These are phyloP conservation scores for Magnusiomyces magnusii DNA, from an alignment of 1,139 yeast species.

Conservation along the genomic window DNA sequence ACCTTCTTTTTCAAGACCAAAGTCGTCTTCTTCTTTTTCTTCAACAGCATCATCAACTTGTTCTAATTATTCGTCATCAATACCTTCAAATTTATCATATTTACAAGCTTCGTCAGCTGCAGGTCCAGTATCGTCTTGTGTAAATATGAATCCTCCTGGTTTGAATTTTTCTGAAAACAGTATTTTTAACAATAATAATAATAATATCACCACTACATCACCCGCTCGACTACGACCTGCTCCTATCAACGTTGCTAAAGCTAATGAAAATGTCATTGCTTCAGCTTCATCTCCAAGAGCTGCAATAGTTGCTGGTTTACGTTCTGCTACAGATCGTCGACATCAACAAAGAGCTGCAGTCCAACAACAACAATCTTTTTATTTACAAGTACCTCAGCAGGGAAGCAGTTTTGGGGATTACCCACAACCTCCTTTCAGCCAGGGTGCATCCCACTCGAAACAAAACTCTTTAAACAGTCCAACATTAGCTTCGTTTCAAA, in stretches of 20 bases:
- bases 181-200: not conserved
- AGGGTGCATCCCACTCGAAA: not conserved
- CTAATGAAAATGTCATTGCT: not conserved
- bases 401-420: not conserved
- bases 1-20: not conserved
- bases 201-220: not conserved
- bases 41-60: not conserved
- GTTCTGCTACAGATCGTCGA: conserved; percentile 32
- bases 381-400: conserved; percentile 14
- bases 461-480: not conserved
- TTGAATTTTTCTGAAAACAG: not conserved
- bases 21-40: not conserved
- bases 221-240: conserved; percentile 7
- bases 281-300: conserved; percentile 23
- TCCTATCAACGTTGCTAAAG: conserved; percentile 10
- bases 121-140: not conserved
- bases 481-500: not conserved
- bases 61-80: not conserved
- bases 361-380: conserved; percentile 8
- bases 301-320: conserved; percentile 29
- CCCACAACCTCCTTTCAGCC: not conserved
- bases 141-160: not conserved
- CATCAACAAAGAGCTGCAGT: conserved; percentile 21
- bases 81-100: not conserved
- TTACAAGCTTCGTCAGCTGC: not conserved